Percentiles rank a stretch among this genome's conserved stretches.
Conservation (phyloP, 2,329 filamentous ascomycete genomes). For the Plectosphaerella plurivora region DNA sequence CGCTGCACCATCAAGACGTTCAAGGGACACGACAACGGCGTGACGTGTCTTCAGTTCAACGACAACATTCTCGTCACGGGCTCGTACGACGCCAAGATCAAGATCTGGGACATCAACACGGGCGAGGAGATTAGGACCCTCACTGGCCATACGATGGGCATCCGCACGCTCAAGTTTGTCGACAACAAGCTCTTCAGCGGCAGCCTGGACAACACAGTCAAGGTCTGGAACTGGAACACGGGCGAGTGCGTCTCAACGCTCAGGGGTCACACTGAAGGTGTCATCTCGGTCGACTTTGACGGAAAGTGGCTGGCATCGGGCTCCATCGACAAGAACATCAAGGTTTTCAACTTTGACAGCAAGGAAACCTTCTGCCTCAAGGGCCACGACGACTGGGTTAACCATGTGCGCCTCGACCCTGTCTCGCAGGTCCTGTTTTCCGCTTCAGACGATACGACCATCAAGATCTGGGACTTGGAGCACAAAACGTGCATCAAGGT, state of each 20-base stretch:
- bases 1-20: conserved; percentile 81
- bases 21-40: conserved; percentile 78
- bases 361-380: conserved; percentile 75
- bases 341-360: conserved; percentile 87
- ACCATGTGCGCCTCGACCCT: conserved; percentile 84
- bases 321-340: conserved; percentile 83
- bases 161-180: conserved; percentile 89
- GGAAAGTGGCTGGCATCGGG: conserved; percentile 81
- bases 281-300: conserved; percentile 86
- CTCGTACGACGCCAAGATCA: conserved; percentile 91
- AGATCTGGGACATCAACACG: conserved; percentile 92
- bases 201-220: conserved; percentile 80
- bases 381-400: conserved; percentile 93
- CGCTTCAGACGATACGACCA: conserved; percentile 86
- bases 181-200: conserved; percentile 88
- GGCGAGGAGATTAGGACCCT: conserved; percentile 84
- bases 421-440: conserved; percentile 83
- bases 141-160: conserved; percentile 73
- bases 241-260: conserved; percentile 82
- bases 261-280: conserved; percentile 71
- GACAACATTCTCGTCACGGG: conserved; percentile 90
- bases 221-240: conserved; percentile 95
- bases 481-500: conserved; percentile 65
- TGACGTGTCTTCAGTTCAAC: conserved; percentile 56
- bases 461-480: conserved; percentile 91